These are phyloP conservation scores for Penicillium palitans DNA, from an alignment of 2,329 filamentous ascomycete species.

Conservation along the genomic window DNA sequence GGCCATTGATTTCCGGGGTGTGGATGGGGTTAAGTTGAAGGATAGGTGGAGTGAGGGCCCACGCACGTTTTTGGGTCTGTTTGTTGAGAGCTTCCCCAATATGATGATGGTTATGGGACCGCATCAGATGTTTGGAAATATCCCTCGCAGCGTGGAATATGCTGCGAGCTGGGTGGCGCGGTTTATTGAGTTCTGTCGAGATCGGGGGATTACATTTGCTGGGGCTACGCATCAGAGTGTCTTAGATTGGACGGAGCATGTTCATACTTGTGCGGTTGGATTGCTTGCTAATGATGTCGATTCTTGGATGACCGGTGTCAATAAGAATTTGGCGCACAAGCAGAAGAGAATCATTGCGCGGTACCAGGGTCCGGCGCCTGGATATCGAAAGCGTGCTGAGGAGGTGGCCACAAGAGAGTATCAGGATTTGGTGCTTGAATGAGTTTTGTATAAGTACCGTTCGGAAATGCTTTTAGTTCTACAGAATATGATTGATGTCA, in stretches of 20 bases:
- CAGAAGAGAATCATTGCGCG: conserved; percentile 49
- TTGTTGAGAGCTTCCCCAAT: conserved; percentile 15
- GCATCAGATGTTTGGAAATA: conserved; percentile 39
- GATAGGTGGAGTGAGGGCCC: conserved; percentile 11
- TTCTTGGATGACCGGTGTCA: conserved; percentile 59
- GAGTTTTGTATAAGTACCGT: neutral
- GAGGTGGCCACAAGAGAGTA: conserved; percentile 16
- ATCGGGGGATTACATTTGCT: conserved; percentile 32
- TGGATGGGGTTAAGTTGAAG: conserved; percentile 7
- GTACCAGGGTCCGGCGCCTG: conserved; percentile 50
- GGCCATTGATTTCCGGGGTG: conserved; percentile 13
- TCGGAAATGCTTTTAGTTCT: neutral
- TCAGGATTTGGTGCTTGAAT: neutral
- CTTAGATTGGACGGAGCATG: conserved; percentile 51
- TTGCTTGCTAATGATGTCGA: conserved; percentile 52
- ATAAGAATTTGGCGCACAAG: conserved; percentile 52
- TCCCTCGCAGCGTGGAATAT: conserved; percentile 13
- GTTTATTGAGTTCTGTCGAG: conserved; percentile 1
- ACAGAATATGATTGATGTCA: neutral
- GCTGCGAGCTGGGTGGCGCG: neutral
- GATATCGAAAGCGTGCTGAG: conserved; percentile 38
- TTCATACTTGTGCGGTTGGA: conserved; percentile 48
- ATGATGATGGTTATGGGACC: conserved; percentile 17
- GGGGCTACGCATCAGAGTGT: conserved; percentile 46
- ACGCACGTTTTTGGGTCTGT: conserved; percentile 11